Base-by-base conservation (phyloP, 176 grass and related monocot species). In the Oryza brachyantha region DNA sequence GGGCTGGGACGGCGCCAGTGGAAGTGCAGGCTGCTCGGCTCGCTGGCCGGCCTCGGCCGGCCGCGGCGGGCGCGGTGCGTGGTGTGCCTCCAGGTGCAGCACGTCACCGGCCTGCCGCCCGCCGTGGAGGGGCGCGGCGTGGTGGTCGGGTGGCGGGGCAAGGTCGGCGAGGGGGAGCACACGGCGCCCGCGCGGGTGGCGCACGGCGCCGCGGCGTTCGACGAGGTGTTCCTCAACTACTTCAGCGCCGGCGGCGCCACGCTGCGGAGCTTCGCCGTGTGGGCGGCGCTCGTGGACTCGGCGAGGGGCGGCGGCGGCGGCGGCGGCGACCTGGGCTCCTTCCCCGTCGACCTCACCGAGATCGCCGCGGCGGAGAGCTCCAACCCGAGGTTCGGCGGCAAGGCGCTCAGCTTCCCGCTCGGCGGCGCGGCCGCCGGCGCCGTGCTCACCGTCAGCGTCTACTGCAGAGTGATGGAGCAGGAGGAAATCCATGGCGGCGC, bases 61-160 rank as follows among this genome's bases (percentile, higher is more conserved):
- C 70, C 77, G 63, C 87, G 84, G 72, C 71, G 82, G 2, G 19
- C 68, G 13, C 89, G 69, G 28, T 97, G 91, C 67, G 89, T 97
- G 7, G 73, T 97, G 55, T 94, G 94, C 69, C 85, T 97, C 58
- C 91, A 97, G 87, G 83, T 97, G 81, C 94, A 94, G 76, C 89
- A 88, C 72, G 76, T 92, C 0, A 80, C 84, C 7, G 90, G 92
- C 69, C 25, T 97, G 32, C 89, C 94, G 1, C 28, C 66, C 3
- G 81, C 75, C 0, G 75, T 86, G 19, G 89, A 94, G 71, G 94
- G 89, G 2, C 85, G 54, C 29, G 76, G 70, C 0, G 28, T 97
- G 74, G 83, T 94, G 50, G 91, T 94, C 2, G 91, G 94, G 71
- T 97, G 94, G 94, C 85, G 84, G 66, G 84, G 89, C 62, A 88